Evolutionary conservation across 1,284 basidiomycete genomes (phyloP), one percentile per base, ranked within the genome.

Genomic region (Chiua sp.): DNA sequence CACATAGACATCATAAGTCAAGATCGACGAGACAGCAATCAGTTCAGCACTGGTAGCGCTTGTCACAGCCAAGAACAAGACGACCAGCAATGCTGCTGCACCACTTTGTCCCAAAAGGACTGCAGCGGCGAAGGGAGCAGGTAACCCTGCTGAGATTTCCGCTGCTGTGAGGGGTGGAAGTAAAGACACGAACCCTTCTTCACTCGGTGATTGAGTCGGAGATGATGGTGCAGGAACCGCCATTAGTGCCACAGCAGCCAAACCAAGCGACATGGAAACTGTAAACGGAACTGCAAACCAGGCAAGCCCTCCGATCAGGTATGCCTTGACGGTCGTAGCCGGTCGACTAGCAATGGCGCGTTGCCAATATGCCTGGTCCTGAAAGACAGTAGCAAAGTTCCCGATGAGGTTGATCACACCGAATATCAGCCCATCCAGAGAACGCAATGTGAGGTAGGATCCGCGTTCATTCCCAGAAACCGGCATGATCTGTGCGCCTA

Each of bases 1-100:
- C 74, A 90, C 83, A 74, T 88, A 92, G 11, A 92, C 81, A 75
- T 95, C 93, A 68, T 93, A 95, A 0, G 93, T 94, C 68, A 94
- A 71, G 56, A 95, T 70, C 1, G 87, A 87, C 8, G 90, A 92
- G 3, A 93, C 91, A 1, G 95, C 95, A 66, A 97, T 96, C 56
- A 96, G 83, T 75, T 98, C 95, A 6, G 96, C 95, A 26, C 89
- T 89, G n/a, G 90, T 90, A 0, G 94, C 93, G n/a, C 90, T 92
- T 1, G 94, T 97, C 63, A 97, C 93, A 12, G 92, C 91, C 66
- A 93, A 77, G 78, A 93, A 92, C 23, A 94, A 81, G 0, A 93
- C 79, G 5, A 93, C 74, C 7, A 93, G 79, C 61, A 93, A 73
- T 0, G 87, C 85, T 6, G 82, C 84, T 2, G 92, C 94, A 39